Evolutionary conservation across 1,139 yeast genomes (phyloP), one percentile per base, ranked within the genome.

Genomic region (Tardiomyces digboiensis): DNA sequence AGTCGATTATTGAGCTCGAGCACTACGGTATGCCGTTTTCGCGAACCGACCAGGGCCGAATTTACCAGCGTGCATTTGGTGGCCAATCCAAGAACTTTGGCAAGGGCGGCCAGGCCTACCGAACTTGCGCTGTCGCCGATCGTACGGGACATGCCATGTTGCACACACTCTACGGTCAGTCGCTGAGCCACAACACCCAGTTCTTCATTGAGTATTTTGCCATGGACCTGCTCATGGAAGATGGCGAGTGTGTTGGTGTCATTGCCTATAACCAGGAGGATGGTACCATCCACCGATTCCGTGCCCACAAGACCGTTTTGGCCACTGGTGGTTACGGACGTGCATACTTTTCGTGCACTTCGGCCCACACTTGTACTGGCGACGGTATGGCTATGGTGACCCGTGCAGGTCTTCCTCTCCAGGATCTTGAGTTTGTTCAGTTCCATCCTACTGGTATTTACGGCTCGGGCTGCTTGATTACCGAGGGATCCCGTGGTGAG

Each of bases 401-500:
- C 45, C 82, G 98, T 71, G 98, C 98, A 47, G 98, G 98, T 50
- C 80, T 89, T 67, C 98, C 98, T 47, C 76, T 89, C 63, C 96
- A 91, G 73, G 98, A 91, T 72, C 74, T 89, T 71, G 98, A 91
- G 72, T 91, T 91, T 63, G 91, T 91, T 51, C 98, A 91, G 72
- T 91, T 91, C 89, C 98, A 91, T 70, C 98, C 98, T 51, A 88
- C 97, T 37, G 98, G 98, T 77, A 91, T 91, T 67, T 91, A 91
- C 68, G 98, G 98, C 49, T 88, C 97, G 42, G 98, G 98, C 53
- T 91, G 97, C 75, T 74, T 91, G 72, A 91, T 91, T 65, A 91
- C 98, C 50, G 98, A 91, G 71, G 98, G 98, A 71, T 95, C 97
- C 55, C 85, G 98, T 75, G 98, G 98, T 77, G 98, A 91, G 75